Evolutionary conservation across 208 protist genomes (phyloP), one percentile per base, ranked within the genome.

Genomic region (Leishmania martiniquensis): DNA sequence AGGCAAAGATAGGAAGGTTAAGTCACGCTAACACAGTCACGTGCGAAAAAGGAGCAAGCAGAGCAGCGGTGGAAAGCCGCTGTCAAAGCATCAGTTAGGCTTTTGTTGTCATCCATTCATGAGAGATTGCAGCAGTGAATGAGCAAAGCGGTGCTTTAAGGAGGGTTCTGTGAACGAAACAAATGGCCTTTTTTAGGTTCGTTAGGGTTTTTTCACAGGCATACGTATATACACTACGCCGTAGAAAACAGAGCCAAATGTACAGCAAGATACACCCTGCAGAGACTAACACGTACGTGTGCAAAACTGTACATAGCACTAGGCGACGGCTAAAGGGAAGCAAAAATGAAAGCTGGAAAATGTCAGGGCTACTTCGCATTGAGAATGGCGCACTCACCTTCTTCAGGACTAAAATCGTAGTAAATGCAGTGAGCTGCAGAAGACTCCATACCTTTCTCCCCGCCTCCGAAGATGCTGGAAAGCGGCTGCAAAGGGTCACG

Each of bases 381-480:
- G 10, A 92, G 70, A 59, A 93, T 52, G 6, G 91, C 68, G 55
- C 84, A 95, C 39, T 69, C 51, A 6, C 45, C 75, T 15, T 87
- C 67, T 13, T 62, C 65, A 29, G 89, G 69, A 29, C 82, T 81
- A 77, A 92, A 96, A 79, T 96, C 92, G 71, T 96, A 96, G 77
- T 89, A 93, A 9, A 96, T 81, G 25, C 22, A 71, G 39, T 60
- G 39, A 9, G 45, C 34, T 54, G 42, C 34, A 45, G 34, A 32
- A 25, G 63, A 54, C 0, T 71, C 84, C 3, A 2, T 52, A 17
- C 75, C 34, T 12, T 15, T 22, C 39, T 84, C 83, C 1, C 81
- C 68, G 13, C 83, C 60, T 17, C 45, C 57, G 77, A 91, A 94
- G 22, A 85, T 80, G 0, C 91, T 84, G 5, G 75, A 78, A 3